Conservation (phyloP, 257 asterid species). For the Rhazya stricta region DNA sequence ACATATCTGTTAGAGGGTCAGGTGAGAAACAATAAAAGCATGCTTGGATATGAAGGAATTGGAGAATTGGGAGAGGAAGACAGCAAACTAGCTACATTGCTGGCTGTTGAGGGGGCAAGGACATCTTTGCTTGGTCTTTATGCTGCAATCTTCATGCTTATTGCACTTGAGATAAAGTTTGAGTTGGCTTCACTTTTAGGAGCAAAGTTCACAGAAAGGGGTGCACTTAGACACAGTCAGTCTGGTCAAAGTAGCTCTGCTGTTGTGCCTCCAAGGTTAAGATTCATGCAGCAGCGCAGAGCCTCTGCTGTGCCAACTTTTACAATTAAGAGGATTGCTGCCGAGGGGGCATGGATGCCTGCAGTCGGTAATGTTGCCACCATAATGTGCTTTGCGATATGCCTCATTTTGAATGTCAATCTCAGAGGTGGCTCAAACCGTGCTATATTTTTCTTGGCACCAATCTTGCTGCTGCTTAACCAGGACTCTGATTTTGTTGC, state of each 20-base stretch:
- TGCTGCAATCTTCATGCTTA: constrained; percentile 91
- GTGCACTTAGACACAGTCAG: constrained; percentile 66
- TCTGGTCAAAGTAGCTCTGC: constrained; percentile 69
- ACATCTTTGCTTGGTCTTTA: constrained; percentile 90
- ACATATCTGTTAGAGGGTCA: constrained; percentile 94
- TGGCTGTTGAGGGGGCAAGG: constrained; percentile 95
- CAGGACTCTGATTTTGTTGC: constrained; percentile 94
- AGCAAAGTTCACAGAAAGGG: constrained; percentile 59
- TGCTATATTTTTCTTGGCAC: constrained; percentile 93
- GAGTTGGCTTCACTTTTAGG: constrained; percentile 87
- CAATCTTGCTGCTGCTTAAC: constrained; percentile 76
- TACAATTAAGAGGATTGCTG: constrained; percentile 71
- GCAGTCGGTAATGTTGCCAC: constrained; percentile 99
- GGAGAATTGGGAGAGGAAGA: constrained; percentile 69
- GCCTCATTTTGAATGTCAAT: constrained; percentile 77
- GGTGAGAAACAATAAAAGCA: constrained; percentile 59
- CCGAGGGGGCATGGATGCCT: constrained; percentile 99
- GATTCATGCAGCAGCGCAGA: constrained; percentile 93
- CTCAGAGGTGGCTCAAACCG: constrained; percentile 91
- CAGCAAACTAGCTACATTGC: constrained; percentile 62
- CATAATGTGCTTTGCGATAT: constrained; percentile 78
- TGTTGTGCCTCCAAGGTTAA: constrained; percentile 67
- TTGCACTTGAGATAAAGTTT: constrained; percentile 95
- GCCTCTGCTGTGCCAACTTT: constrained; percentile 68
- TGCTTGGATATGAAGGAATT: constrained; percentile 44